Evolutionary conservation across 805 yeast genomes (phyloP).

Genomic region (Lipomyces yamadae): DNA sequence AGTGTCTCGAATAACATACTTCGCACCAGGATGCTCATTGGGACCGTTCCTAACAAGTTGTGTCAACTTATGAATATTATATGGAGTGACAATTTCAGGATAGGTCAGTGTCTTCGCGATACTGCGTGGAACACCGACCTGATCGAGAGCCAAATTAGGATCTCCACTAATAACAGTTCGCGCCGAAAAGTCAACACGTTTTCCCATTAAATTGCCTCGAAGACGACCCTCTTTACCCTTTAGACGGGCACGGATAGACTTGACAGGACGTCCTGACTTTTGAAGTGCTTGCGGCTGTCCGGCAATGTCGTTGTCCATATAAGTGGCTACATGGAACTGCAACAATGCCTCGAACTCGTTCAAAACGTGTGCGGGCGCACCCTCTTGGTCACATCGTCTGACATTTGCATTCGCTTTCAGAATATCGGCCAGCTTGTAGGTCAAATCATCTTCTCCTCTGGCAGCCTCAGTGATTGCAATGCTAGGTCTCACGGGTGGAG

Average conservation of each 20-base stretch:
- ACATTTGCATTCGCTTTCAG: conserved; percentile 95
- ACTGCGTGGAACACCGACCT: conserved; percentile 97
- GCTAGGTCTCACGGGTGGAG: conserved; percentile 99
- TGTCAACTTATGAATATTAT: conserved; percentile 90
- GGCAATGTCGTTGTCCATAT: conserved; percentile 99
- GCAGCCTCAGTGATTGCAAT: conserved; percentile 98
- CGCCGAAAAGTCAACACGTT: conserved; percentile 98
- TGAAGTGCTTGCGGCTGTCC: conserved; percentile 99
- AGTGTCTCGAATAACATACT: conserved; percentile 95
- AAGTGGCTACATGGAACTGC: conserved; percentile 98
- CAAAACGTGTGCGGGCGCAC: conserved; percentile 98
- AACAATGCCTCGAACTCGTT: conserved; percentile 93
- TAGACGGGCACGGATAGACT: conserved; percentile 97
- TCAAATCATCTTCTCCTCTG: conserved; percentile 98
- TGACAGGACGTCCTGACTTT: conserved; percentile 98
- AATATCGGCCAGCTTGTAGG: conserved; percentile 95
- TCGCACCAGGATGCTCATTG: conserved; percentile 99
- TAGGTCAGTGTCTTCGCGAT: conserved; percentile 94
- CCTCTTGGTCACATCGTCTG: conserved; percentile 97
- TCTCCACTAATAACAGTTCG: conserved; percentile 99
- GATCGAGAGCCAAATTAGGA: conserved; percentile 95
- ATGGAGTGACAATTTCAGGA: conserved; percentile 98
- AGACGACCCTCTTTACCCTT: conserved; percentile 99
- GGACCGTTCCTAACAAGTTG: conserved; percentile 97
- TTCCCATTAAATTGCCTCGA: conserved; percentile 98